Percentiles rank a stretch among this genome's conserved stretches.
Conservation (phyloP, 352 stramenopile species). For the Stephanocyclus meneghinianus region DNA sequence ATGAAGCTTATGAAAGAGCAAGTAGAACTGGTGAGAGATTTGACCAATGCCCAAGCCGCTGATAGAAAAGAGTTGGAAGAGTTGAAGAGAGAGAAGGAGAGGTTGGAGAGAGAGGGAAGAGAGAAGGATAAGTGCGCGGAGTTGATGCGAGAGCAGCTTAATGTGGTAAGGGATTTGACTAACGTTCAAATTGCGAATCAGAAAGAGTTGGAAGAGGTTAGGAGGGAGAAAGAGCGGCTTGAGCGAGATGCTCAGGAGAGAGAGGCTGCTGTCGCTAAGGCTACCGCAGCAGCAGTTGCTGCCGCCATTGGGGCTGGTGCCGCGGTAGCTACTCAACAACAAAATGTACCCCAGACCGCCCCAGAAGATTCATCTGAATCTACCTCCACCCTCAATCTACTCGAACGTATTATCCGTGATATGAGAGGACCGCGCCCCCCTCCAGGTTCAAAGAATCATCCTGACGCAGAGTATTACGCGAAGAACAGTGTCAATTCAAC, state of each 20-base stretch:
- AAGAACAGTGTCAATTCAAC: no score
- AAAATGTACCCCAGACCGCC: not conserved
- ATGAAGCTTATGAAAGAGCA: slow-evolving; percentile 43
- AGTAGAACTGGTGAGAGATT: slow-evolving; percentile 32
- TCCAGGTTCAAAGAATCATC: not conserved
- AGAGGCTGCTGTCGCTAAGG: not conserved
- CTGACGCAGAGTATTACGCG: slow-evolving; percentile 9
- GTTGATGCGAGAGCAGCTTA: slow-evolving; percentile 38
- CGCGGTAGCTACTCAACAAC: not conserved
- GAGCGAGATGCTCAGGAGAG: slow-evolving; percentile 15
- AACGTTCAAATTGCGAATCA: slow-evolving; percentile 40
- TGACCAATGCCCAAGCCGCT: slow-evolving; percentile 43
- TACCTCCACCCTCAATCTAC: slow-evolving; percentile 5
- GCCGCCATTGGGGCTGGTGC: not conserved
- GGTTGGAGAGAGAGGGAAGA: slow-evolving; percentile 8
- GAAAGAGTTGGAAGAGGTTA: slow-evolving; percentile 35
- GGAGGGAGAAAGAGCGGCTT: slow-evolving; percentile 28
- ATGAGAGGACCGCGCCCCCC: not conserved
- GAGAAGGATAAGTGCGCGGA: slow-evolving; percentile 21
- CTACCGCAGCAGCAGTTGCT: not conserved
- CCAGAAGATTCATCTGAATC: slow-evolving; percentile 5
- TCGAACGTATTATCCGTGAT: not conserved
- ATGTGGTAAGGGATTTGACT: slow-evolving; percentile 30
- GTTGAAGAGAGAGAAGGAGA: slow-evolving; percentile 31
- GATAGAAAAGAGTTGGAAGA: slow-evolving; percentile 41